Evolutionary conservation across 2,329 filamentous ascomycete species (phyloP), one percentile per base, ranked within the genome.

Genomic region (Sarocladium strictum): DNA sequence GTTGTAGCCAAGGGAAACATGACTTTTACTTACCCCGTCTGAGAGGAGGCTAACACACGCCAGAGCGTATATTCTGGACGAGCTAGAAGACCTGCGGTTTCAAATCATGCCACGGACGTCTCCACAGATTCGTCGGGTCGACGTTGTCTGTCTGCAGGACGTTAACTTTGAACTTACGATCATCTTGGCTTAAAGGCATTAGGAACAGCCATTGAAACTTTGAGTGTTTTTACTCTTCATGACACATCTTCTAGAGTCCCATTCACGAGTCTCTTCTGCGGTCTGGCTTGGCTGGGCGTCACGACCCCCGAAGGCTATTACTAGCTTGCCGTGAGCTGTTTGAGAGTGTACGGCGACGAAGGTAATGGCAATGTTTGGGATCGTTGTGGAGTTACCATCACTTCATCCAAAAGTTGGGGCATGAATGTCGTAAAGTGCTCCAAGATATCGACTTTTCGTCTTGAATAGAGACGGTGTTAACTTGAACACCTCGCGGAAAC

Each of bases 301-400:
- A 11, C 43, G 21, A 17, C 29, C n/a, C 43, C 43, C 3, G 43
- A 47, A 24, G 43, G 43, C 23, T 27, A 29, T 15, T 47, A 47
- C n/a, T 10, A 27, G 24, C 24, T 47, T 4, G 43, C 29, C 3
- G 43, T 23, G 23, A 47, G 43, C n/a, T 14, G 23, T 47, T 17
- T 47, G 43, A 47, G 43, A 17, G 24, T 27, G 21, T 47, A 47
- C 17, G 43, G 43, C 3, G 43, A 47, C n/a, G 43, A 27, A 17
- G 43, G 29, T 7, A 47, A 47, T 47, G 43, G 14, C 29, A 15
- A 47, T n/a, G 43, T 27, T 17, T 47, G 43, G 43, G 43, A 47
- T 47, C n/a, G 43, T 47, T 3, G 43, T 47, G 24, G 43, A 47
- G 43, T 15, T 47, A 24, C n/a, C 19, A 7, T 24, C 43, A 12